Evolutionary conservation across 1,139 yeast genomes (phyloP), one percentile per base, ranked within the genome.

Genomic region (Candida neerlandica): DNA sequence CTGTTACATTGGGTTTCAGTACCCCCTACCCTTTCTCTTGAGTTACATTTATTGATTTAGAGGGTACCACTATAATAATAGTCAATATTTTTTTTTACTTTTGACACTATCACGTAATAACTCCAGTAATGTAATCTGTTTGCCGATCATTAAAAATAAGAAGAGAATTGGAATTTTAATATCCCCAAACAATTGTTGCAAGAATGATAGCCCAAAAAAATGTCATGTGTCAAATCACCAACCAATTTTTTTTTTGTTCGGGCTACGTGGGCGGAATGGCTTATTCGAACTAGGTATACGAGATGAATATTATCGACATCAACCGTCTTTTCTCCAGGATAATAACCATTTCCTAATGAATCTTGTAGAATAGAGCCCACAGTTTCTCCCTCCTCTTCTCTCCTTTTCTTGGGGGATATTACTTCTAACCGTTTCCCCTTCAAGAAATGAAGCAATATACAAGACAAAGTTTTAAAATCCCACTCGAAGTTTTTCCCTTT

Each of bases 221-320:
- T 37, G 29, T 37, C 41, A 37, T 37, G 41, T 21, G 41, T 21
- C 41, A 37, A 37, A 21, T 27, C 6, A 21, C 29, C 41, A 37
- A 37, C 21, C 30, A 37, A 10, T 7, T 12, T 21, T 21, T 7
- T 12, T 21, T 21, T n/a, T 14, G 23, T 34, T 34, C 23, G 4
- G 10, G 21, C 12, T 18, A 16, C 38, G n/a, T 16, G n/a, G n/a
- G n/a, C n/a, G n/a, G n/a, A 5, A 19, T 18, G 19, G 38, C 38
- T 34, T 37, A 19, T 21, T 37, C 19, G 18, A 23, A 23, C 9
- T 7, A 23, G 27, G 27, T 23, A 23, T 23, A 23, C 27, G 27
- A 23, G 27, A 23, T 23, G 27, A 10, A n/a, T n/a, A n/a, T 23
- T 23, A 23, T 23, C 2, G 9, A 2, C 27, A 23, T 23, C 27